These are phyloP conservation scores for Exophiala spinifera DNA, from an alignment of 2,329 filamentous ascomycete species.

Conservation along the genomic window DNA sequence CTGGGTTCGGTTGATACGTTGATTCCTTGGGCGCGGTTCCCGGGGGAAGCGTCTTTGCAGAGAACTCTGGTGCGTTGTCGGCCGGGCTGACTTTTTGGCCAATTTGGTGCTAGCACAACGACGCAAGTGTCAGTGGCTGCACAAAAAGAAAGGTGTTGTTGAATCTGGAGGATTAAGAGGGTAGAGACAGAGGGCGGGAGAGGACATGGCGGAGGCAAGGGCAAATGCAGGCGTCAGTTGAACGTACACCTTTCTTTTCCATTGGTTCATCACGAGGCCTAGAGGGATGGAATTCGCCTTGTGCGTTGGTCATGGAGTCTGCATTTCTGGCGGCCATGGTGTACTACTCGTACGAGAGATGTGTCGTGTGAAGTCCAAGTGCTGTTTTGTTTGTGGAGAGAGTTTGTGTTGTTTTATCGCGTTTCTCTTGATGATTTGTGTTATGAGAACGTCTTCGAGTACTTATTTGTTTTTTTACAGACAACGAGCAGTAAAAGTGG, in stretches of 20 bases:
- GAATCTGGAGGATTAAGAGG: too few species aligned
- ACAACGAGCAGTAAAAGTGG: too few species aligned
- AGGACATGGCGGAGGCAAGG: background rate
- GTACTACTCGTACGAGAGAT: background rate
- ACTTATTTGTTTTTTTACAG: too few species aligned
- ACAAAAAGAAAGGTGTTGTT: background rate
- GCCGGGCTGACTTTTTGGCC: conserved; percentile 56
- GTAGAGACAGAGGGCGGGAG: too few species aligned
- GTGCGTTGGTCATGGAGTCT: conserved; percentile 51
- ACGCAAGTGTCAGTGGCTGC: conserved; percentile 11
- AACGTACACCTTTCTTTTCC: conserved; percentile 54
- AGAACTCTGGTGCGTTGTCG: conserved; percentile 62
- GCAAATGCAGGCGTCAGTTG: too few species aligned
- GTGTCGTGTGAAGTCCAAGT: too few species aligned
- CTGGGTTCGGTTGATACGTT: conserved; percentile 34
- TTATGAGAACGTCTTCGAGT: too few species aligned
- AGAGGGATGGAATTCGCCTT: conserved; percentile 56
- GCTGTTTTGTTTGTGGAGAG: background rate
- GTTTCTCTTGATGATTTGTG: too few species aligned
- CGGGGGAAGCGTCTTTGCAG: conserved; percentile 57
- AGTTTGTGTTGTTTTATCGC: background rate
- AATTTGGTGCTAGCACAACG: conserved; percentile 65
- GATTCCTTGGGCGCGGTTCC: conserved; percentile 60
- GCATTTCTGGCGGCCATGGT: conserved; percentile 50
- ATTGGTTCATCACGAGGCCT: conserved; percentile 53